phyloP scores from a whole-genome alignment of 2,329 filamentous ascomycete species.

The Mariannaea elegans region DNA sequence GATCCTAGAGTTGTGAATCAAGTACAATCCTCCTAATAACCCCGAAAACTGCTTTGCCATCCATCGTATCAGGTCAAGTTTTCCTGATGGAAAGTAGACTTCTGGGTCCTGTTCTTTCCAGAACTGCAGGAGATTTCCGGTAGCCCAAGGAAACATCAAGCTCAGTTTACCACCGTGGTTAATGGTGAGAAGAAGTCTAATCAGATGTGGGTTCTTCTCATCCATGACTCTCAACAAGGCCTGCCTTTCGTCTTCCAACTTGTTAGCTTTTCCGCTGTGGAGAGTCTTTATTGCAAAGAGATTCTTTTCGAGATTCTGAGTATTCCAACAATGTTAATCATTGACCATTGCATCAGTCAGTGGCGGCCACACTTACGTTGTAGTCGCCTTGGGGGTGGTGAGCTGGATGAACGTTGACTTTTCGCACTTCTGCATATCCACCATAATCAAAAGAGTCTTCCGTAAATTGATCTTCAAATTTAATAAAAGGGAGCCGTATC shows the following conservation, averaged over 20 bases:
- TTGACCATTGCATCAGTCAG: neutral
- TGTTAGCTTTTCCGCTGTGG: neutral
- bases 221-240: conserved; percentile 2
- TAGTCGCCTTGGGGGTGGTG: neutral
- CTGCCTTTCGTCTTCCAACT: neutral
- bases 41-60: neutral
- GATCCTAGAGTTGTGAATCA: neutral
- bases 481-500: neutral
- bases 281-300: conserved; percentile 10
- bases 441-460: neutral
- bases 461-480: neutral
- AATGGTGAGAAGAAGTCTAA: conserved; percentile 12
- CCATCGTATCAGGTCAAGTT: neutral
- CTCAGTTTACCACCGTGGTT: neutral
- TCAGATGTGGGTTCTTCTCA: conserved; percentile 10
- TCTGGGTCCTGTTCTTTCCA: neutral
- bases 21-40: neutral
- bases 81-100: too few relatives aligned
- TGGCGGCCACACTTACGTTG: neutral
- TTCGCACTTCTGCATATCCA: neutral
- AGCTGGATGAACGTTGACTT: neutral
- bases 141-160: conserved; percentile 14
- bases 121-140: conserved; percentile 1
- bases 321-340: too few relatives aligned
- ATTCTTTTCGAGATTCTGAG: neutral